Evolutionary conservation across 176 grass and related monocot species (phyloP), one percentile per base, ranked within the genome.

Genomic region (Phragmites australis): DNA sequence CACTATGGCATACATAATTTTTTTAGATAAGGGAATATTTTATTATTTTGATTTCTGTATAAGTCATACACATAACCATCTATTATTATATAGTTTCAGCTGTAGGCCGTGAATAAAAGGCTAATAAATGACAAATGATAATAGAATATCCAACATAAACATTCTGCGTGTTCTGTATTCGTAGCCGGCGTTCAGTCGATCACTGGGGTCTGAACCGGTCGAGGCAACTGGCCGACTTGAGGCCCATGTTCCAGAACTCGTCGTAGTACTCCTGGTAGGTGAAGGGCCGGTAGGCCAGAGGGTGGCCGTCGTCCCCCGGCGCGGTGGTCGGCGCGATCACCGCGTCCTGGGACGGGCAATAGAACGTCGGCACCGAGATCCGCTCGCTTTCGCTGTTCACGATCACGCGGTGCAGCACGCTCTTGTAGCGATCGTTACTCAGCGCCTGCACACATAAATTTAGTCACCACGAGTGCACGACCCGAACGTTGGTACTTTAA

Each of bases 281-380:
- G 81, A 93, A 94, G 2, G 88, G 87, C 54, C 92, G 56, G 74
- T 94, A 97, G 8, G 80, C 75, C 21, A 65, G 71, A 27, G 88
- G 90, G 60, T 88, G 83, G 17, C 9, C 54, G 59, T 78, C 86
- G 76, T 87, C 83, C 55, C 89, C 76, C 26, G 94, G 88, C 6
- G 39, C 86, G n/a, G 68, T 74, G 7, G 88, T 89, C 26, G 92
- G 86, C 46, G 76, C 67, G 22, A 97, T 83, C 67, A 93, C 55
- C 25, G 86, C 86, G 72, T 87, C 83, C 29, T 65, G 86, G 0
- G 87, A 92, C 22, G 95, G 92, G 62, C 87, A 85, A 70, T 94
- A 92, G 83, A 97, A 97, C 19, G 92, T 94, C 43, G 95, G 92
- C 70, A 97, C 85, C 15, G 95, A 94, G 26, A 97, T 92, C 46